Evolutionary conservation across 768 basidiomycete species (phyloP), one percentile per base, ranked within the genome.

Genomic region (Leccinellum luteum): DNA sequence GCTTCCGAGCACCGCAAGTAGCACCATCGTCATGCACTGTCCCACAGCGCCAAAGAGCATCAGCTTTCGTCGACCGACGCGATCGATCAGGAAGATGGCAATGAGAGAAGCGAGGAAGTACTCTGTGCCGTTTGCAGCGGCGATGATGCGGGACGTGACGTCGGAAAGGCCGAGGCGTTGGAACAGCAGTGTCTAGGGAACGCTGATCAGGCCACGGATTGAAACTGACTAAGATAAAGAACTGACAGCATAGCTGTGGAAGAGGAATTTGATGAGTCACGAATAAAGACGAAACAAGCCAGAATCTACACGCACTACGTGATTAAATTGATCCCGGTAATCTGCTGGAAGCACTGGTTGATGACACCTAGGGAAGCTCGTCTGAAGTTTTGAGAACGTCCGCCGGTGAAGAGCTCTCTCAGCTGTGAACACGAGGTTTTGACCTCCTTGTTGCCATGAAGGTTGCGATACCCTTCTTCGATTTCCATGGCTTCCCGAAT

Each of bases 31-130:
- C 38, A 78, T 53, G 23, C 73, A 77, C 64, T 84, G 79, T 53
- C 86, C 88, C 52, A 79, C 68, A 9, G 89, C 84, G 48, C 90
- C 85, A 62, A 83, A 84, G 61, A 91, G 74, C 76, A 91, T 86
- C 41, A 91, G 76, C 56, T 81, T 81, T 54, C 90, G 82, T 57
- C 90, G 82, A 52, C 89, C 90, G 61, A 89, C 78, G 27, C 81
- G 79, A 64, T 92, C 90, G 58, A 91, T 85, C 60, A 87, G 77
- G 66, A 77, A 79, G 66, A 92, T 87, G 17, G 87, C 87, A 57
- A 88, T 72, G 30, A 89, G 78, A 32, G 88, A 90, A 54, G 86
- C 85, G 55, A 87, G 77, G 62, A 85, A 84, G 62, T 87, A 85
- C 75, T 89, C 85, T 44, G 88, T 85, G 60, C 84, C 85, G 60